Base-by-base conservation (phyloP, 805 yeast genomes). In the Candida ovalis region DNA sequence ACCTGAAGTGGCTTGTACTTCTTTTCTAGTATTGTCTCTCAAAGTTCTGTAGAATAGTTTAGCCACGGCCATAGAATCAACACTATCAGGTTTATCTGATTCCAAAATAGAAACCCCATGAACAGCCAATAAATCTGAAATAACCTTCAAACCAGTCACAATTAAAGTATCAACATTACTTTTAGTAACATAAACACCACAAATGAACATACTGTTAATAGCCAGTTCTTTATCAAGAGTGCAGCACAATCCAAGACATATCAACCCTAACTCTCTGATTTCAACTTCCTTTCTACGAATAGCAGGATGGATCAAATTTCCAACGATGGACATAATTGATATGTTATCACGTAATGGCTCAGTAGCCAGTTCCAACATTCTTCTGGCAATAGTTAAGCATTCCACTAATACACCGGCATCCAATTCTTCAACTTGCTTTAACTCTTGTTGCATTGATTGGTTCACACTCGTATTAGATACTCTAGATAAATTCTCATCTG, bases 191-290 rank as follows among this genome's bases (percentile, higher is more conserved):
- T 87, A 84, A 59, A 84, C 77, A 27, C 88, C 88, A 51, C 87
- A 79, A 35, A 85, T 70, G 49, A 78, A 78, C 54, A 66, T 60
- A 47, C 86, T 84, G 28, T 82, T 79, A 8, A 76, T 70, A 0
- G 96, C 94, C 38, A 84, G 68, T 17, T 76, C 74, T 33, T 73
- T 67, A 60, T 89, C 95, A 32, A 89, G 64, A 8, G 91, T 67
- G 52, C 96, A 81, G 54, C 89, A 86, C 23, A 92, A 72, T 0
- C 96, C 96, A 23, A 92, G 73, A 53, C 95, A 86, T 47, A 74
- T 76, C 23, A 87, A 71, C 3, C 96, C 96, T 5, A 84, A 68
- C 41, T 76, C 81, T 49, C 86, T 73, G 24, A 82, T 78, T 18
- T 71, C 73, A 4, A 74, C 65, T 27, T 77, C 80, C 15, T 74